Conservation (phyloP, 1,284 basidiomycete species). For the Agaricales sp. region DNA sequence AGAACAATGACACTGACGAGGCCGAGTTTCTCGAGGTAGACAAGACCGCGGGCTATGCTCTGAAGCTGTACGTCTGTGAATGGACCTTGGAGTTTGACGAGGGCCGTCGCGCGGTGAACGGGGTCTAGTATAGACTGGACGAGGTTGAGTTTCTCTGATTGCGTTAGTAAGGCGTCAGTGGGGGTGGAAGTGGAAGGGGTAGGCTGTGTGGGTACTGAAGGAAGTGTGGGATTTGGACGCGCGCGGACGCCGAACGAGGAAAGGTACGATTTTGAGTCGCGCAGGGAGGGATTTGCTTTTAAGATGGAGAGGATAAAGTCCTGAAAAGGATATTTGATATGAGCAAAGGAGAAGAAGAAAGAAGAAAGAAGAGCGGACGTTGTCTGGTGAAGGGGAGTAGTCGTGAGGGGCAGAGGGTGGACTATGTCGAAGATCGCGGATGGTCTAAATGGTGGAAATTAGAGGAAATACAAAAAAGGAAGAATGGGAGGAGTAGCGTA, state of each 20-base stretch:
- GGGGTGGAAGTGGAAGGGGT: constrained; percentile 9
- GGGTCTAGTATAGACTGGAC: constrained; percentile 70
- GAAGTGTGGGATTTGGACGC: constrained; percentile 18
- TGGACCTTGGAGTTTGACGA: constrained; percentile 96
- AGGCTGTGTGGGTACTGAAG: constrained; percentile 15
- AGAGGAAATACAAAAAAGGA: neutral
- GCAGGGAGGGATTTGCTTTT: constrained; percentile 83
- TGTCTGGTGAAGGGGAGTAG: neutral
- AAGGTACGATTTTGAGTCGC: constrained; percentile 87
- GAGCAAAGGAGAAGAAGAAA: neutral
- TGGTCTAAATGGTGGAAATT: constrained; percentile 27
- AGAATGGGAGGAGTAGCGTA: constrained; percentile 25
- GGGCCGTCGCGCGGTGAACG: constrained; percentile 73
- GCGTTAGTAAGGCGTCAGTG: constrained; percentile 47
- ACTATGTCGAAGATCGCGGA: constrained; percentile 31
- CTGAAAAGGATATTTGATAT: constrained; percentile 41
- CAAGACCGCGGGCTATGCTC: constrained; percentile 88
- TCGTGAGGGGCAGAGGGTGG: constrained; percentile 7
- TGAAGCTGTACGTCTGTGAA: constrained; percentile 94
- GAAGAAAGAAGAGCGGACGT: neutral
- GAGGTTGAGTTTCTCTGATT: constrained; percentile 14
- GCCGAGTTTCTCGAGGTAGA: constrained; percentile 92
- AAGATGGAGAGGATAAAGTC: constrained; percentile 96
- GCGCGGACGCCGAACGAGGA: constrained; percentile 70
- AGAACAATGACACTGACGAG: constrained; percentile 92